Evolutionary conservation across 768 basidiomycete genomes (phyloP).

Genomic region (Boletales sp.): DNA sequence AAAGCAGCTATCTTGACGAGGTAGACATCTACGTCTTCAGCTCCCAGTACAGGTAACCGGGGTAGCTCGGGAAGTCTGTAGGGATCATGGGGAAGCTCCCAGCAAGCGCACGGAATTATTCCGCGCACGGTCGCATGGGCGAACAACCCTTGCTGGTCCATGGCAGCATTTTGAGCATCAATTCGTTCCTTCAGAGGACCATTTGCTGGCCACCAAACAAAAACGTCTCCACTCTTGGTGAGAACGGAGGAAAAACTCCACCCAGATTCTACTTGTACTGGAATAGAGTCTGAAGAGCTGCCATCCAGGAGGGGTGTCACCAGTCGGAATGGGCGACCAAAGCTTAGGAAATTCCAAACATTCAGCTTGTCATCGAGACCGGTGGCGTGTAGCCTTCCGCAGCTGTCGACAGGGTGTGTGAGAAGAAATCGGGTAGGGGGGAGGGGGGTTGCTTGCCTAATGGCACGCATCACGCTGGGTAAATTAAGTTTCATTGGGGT

Average conservation of each 20-base stretch:
- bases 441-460: slow-evolving; percentile 48
- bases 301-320: slow-evolving; percentile 35
- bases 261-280: slow-evolving; percentile 71
- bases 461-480: slow-evolving; percentile 53
- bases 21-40: slow-evolving; percentile 33
- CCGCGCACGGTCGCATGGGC: slow-evolving; percentile 34
- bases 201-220: slow-evolving; percentile 69
- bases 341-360: slow-evolving; percentile 74
- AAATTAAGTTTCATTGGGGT: slow-evolving; percentile 58
- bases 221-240: slow-evolving; percentile 65
- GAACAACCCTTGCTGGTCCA: slow-evolving; percentile 40
- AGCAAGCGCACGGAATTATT: slow-evolving; percentile 57
- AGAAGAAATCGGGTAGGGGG: not conserved
- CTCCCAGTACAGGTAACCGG: slow-evolving; percentile 48
- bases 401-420: slow-evolving; percentile 42
- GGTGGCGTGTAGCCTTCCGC: slow-evolving; percentile 71
- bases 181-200: slow-evolving; percentile 40
- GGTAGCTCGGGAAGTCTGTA: slow-evolving; percentile 58
- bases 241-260: slow-evolving; percentile 79
- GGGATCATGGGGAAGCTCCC: slow-evolving; percentile 56
- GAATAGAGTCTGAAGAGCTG: slow-evolving; percentile 43
- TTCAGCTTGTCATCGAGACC: slow-evolving; percentile 55
- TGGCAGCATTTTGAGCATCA: slow-evolving; percentile 36
- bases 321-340: slow-evolving; percentile 76
- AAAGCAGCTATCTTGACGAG: slow-evolving; percentile 82